Conservation (phyloP, 2,329 filamentous ascomycete species). For the Alternaria incomplexa region DNA sequence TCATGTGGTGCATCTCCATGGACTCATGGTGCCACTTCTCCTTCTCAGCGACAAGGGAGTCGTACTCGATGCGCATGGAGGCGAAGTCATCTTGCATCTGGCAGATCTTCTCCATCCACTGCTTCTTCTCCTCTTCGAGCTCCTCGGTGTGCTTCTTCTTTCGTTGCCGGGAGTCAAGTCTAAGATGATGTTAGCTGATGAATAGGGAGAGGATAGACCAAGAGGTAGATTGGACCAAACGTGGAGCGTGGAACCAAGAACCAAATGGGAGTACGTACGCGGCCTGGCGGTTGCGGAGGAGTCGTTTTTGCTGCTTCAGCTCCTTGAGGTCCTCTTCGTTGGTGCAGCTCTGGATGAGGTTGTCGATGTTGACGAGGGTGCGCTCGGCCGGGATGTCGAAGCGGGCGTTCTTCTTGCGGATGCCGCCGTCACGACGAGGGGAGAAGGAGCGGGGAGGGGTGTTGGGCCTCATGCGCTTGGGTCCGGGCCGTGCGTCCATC, state of each 20-base stretch:
- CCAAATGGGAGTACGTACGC: conserved; percentile 70
- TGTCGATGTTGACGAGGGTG: conserved; percentile 93
- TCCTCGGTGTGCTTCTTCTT: conserved; percentile 99
- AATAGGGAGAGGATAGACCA: conserved; percentile 37
- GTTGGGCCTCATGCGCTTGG: conserved; percentile 66
- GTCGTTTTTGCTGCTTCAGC: conserved; percentile 95
- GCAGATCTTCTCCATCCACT: conserved; percentile 76
- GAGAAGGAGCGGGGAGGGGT: conserved; percentile 77
- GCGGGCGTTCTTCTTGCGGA: conserved; percentile 98
- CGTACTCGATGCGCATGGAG: conserved; percentile 68
- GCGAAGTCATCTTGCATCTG: conserved; percentile 79
- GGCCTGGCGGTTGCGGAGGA: conserved; percentile 93
- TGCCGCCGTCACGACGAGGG: conserved; percentile 80
- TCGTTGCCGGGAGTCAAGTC: conserved; percentile 92
- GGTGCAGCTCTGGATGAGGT: conserved; percentile 84
- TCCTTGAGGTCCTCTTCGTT: conserved; percentile 96
- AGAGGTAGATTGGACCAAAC: conserved; percentile 39
- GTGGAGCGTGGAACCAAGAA: conserved; percentile 44
- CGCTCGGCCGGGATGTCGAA: conserved; percentile 96
- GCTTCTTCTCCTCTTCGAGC: conserved; percentile 96
- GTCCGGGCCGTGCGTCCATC: conserved; percentile 56
- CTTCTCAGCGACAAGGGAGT: conserved; percentile 57
- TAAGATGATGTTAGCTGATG: conserved; percentile 54
- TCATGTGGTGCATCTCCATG: conserved; percentile 74
- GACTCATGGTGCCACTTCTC: conserved; percentile 75